phyloP scores from a whole-genome alignment of 345 rosid genomes.

The Arabidopsis thaliana region DNA sequence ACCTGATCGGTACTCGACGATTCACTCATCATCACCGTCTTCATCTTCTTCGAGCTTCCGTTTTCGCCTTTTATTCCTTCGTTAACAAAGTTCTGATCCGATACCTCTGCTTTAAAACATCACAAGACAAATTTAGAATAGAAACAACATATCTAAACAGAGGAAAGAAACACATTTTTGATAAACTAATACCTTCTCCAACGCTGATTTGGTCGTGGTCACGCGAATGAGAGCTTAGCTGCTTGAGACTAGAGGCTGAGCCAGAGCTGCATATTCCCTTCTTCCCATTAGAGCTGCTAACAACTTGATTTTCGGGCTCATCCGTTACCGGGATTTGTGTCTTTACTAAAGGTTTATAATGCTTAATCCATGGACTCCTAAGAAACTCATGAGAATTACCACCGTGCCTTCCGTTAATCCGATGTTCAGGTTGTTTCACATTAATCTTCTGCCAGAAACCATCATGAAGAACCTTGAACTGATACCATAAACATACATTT shows the following conservation, averaged over 20 bases:
- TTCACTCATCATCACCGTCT: constrained; percentile 27
- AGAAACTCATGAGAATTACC: constrained; percentile 44
- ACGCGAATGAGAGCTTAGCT: constrained; percentile 36
- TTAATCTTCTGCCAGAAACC: constrained; percentile 71
- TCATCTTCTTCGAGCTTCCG: constrained; percentile 45
- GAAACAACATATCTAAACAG: not conserved
- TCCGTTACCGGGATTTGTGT: constrained; percentile 5
- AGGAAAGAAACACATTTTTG: not conserved
- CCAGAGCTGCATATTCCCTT: constrained; percentile 42
- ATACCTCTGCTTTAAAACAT: constrained; percentile 60
- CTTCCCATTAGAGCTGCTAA: constrained; percentile 44
- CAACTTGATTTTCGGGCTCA: constrained; percentile 37
- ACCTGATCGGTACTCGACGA: constrained; percentile 43
- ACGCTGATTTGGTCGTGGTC: constrained; percentile 44
- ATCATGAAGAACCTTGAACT: constrained; percentile 77
- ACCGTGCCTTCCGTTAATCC: constrained; percentile 38
- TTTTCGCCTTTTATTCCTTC: constrained; percentile 54
- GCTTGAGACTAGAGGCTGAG: constrained; percentile 44
- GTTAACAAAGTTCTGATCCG: constrained; percentile 86
- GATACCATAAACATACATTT: constrained; percentile 20
- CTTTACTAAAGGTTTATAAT: constrained; percentile 51
- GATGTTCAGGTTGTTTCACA: constrained; percentile 57
- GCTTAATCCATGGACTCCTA: constrained; percentile 74
- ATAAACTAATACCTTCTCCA: constrained; percentile 50
- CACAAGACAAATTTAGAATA: not conserved